Conservation (phyloP, 2,329 filamentous ascomycete species). For the Ophiostoma sp. region DNA sequence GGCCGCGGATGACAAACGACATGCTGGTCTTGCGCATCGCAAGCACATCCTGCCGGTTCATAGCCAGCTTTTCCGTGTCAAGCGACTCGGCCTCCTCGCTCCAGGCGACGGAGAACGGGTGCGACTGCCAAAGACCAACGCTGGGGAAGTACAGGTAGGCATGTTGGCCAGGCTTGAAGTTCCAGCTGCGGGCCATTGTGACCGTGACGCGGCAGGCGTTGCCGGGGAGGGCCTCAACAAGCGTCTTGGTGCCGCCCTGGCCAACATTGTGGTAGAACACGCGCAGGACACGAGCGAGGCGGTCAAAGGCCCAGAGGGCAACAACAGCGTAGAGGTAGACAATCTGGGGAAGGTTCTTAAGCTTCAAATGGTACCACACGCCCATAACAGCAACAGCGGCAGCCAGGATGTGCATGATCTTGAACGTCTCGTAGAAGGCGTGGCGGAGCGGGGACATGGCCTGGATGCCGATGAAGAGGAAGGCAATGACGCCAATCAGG, state of each 20-base stretch:
- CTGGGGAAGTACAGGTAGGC: constrained; percentile 76
- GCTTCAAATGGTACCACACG: constrained; percentile 66
- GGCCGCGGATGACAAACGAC: constrained; percentile 70
- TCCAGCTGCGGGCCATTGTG: constrained; percentile 74
- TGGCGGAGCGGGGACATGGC: constrained; percentile 71
- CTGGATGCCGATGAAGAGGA: constrained; percentile 65
- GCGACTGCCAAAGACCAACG: constrained; percentile 71
- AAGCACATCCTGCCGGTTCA: constrained; percentile 59
- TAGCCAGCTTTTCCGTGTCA: constrained; percentile 57
- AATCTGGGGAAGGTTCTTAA: constrained; percentile 56
- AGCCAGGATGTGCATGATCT: constrained; percentile 67
- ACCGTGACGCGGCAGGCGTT: constrained; percentile 74
- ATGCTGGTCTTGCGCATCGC: constrained; percentile 64
- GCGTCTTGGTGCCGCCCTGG: constrained; percentile 63
- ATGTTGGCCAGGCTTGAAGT: constrained; percentile 72
- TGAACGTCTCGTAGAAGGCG: constrained; percentile 78
- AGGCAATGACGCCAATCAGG: constrained; percentile 61
- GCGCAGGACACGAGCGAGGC: constrained; percentile 58
- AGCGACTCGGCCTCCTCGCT: constrained; percentile 62
- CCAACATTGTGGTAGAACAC: constrained; percentile 68
- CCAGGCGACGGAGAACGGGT: constrained; percentile 80
- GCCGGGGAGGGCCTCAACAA: constrained; percentile 74
- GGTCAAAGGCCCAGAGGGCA: constrained; percentile 67
- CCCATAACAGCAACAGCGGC: constrained; percentile 61
- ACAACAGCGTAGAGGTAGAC: constrained; percentile 63